A percentile compares a stretch with the other conserved stretches of the same genome.
phyloP scores from a whole-genome alignment of 1,139 yeast species.

The Saccharomycopsis crataegensis region DNA sequence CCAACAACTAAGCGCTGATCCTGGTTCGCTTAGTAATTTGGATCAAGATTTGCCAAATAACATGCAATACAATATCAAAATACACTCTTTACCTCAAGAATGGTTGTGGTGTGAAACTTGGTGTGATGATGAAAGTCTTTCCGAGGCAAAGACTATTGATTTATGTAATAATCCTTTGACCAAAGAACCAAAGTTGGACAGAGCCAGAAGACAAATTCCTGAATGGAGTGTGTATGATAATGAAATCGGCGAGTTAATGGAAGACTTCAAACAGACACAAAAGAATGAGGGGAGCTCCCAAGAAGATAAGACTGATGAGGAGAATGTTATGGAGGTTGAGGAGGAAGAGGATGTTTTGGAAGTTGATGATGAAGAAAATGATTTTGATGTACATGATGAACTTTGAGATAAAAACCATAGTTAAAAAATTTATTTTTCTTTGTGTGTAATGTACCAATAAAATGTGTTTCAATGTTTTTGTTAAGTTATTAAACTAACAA shows the following conservation, averaged over 20 bases:
- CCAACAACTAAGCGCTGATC: constrained; percentile 73
- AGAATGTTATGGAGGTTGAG: not conserved
- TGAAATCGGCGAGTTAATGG: constrained; percentile 35
- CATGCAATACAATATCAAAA: constrained; percentile 59
- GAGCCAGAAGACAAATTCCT: constrained; percentile 68
- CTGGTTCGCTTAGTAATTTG: constrained; percentile 67
- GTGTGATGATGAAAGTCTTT: constrained; percentile 63
- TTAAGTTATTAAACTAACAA: too few relatives aligned
- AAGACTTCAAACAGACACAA: constrained; percentile 18
- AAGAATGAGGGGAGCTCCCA: not conserved
- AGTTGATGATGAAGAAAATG: not conserved
- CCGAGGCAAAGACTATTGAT: constrained; percentile 69
- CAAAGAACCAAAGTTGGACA: constrained; percentile 65
- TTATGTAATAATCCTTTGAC: constrained; percentile 78
- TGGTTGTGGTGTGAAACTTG: constrained; percentile 96
- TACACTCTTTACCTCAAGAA: constrained; percentile 67
- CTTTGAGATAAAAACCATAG: constrained; percentile 1
- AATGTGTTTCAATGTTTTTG: too few relatives aligned
- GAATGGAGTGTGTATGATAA: constrained; percentile 69
- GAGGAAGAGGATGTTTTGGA: not conserved
- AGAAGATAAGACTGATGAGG: not conserved
- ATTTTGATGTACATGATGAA: constrained; percentile 8
- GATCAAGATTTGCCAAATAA: constrained; percentile 93
- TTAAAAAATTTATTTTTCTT: not conserved
- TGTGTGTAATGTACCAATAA: too few relatives aligned